Evolutionary conservation across 2,329 filamentous ascomycete genomes (phyloP).

Genomic region (Rhytidhysteron rufulum): DNA sequence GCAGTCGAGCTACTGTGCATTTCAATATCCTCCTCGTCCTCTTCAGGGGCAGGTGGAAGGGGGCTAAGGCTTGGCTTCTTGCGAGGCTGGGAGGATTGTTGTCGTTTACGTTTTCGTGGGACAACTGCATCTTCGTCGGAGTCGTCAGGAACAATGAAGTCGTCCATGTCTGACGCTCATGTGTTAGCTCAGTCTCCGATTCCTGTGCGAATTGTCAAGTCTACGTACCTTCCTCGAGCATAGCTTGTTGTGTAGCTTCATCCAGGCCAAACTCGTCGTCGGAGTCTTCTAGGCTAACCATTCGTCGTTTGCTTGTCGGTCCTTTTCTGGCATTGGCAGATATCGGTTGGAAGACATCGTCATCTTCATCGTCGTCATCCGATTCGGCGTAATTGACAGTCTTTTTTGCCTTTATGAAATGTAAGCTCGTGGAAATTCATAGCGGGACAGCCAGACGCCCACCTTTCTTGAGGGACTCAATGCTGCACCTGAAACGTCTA

Average conservation of each 20-base stretch:
- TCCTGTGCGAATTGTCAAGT: neutral
- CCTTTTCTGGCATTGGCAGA: conserved; percentile 42
- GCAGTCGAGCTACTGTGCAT: conserved; percentile 65
- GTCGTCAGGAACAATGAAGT: conserved; percentile 85
- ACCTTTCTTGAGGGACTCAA: conserved; percentile 79
- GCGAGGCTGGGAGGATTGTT: conserved; percentile 59
- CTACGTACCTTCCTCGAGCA: conserved; percentile 50
- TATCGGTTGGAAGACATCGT: conserved; percentile 63
- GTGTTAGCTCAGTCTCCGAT: neutral
- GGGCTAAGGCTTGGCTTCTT: conserved; percentile 48
- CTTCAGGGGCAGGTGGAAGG: conserved; percentile 43
- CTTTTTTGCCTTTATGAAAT: conserved; percentile 53
- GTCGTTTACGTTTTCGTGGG: conserved; percentile 68
- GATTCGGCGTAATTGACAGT: conserved; percentile 80
- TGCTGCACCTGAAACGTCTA: conserved; percentile 43
- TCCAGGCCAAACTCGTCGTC: conserved; percentile 66
- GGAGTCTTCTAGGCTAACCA: conserved; percentile 59
- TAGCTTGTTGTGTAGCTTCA: conserved; percentile 53
- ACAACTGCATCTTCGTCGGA: conserved; percentile 64
- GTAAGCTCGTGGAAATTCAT: conserved; percentile 7
- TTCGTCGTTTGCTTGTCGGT: conserved; percentile 54
- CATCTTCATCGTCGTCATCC: conserved; percentile 75
- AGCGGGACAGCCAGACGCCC: conserved; percentile 17
- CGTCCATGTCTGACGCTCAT: conserved; percentile 63
- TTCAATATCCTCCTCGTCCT: conserved; percentile 53